Percentiles rank a stretch among this genome's conserved stretches.
phyloP scores from a whole-genome alignment of 78 protist genomes.

The Reticulomyxa filosa region DNA sequence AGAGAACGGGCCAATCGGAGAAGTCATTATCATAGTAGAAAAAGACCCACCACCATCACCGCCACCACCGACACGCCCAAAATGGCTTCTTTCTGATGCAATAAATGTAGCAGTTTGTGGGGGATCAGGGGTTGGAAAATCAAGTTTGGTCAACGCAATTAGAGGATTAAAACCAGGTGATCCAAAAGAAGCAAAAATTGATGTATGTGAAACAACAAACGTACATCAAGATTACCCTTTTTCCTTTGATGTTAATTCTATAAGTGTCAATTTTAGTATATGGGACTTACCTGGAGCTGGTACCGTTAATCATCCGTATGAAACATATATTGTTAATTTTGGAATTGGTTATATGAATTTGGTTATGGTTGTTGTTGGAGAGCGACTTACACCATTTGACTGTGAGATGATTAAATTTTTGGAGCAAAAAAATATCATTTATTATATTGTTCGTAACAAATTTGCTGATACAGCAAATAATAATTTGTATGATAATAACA shows the following conservation, averaged over 20 bases:
- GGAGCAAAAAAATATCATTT: too few relatives aligned
- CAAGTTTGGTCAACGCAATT: neutral
- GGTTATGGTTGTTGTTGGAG: neutral
- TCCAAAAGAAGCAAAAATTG: neutral
- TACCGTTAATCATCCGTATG: neutral
- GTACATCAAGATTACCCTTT: neutral
- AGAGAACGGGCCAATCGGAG: too few relatives aligned
- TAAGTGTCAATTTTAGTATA: neutral
- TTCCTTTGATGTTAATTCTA: neutral
- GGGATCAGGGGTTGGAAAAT: conserved; percentile 1
- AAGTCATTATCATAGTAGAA: too few relatives aligned
- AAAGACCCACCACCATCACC: too few relatives aligned
- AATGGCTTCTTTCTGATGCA: too few relatives aligned
- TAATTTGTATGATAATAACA: too few relatives aligned
- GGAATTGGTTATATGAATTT: neutral
- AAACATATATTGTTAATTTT: neutral
- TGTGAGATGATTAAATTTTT: too few relatives aligned
- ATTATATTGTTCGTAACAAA: too few relatives aligned
- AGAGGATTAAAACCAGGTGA: neutral
- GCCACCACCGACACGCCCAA: too few relatives aligned
- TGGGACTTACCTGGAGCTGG: conserved; percentile 5
- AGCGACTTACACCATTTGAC: neutral
- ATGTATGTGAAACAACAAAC: neutral
- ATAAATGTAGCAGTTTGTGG: too few relatives aligned
- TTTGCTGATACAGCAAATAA: too few relatives aligned